phyloP scores from a whole-genome alignment of 2,329 filamentous ascomycete species.

The Fusarium paranaense region DNA sequence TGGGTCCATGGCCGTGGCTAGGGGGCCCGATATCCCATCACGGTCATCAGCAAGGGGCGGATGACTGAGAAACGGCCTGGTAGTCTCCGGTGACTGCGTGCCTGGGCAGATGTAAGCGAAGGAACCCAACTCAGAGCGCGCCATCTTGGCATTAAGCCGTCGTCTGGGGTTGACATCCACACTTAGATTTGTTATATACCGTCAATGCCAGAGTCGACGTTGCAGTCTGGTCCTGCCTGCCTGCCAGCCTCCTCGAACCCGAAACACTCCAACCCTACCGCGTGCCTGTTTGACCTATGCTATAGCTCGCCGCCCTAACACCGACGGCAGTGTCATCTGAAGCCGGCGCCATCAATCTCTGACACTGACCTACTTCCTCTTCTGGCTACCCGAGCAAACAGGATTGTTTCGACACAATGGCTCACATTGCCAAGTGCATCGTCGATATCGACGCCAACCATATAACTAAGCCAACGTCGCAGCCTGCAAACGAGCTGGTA shows the following conservation, averaged over 20 bases:
- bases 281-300: conserved; percentile 34
- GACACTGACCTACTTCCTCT: conserved; percentile 40
- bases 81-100: conserved; percentile 29
- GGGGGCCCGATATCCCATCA: conserved; percentile 30
- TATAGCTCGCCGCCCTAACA: conserved; percentile 33
- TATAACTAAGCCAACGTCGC: conserved; percentile 64
- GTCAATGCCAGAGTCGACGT: conserved; percentile 38
- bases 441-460: conserved; percentile 60
- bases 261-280: conserved; percentile 42
- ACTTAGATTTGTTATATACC: conserved; percentile 43
- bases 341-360: conserved; percentile 40
- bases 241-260: conserved; percentile 36
- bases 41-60: conserved; percentile 35
- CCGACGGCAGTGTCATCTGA: conserved; percentile 37
- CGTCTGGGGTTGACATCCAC: conserved; percentile 42
- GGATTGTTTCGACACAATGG: conserved; percentile 58
- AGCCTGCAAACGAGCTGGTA: conserved; percentile 60
- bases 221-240: conserved; percentile 26
- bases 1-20: conserved; percentile 24
- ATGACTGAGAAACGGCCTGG: conserved; percentile 33
- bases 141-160: conserved; percentile 38
- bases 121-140: conserved; percentile 32
- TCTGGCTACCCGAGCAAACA: conserved; percentile 34
- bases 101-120: conserved; percentile 38
- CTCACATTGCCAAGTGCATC: conserved; percentile 72